A percentile compares a stretch with the other conserved stretches of the same genome.
Conservation (phyloP, 83 land plant species). For the Picea engelmannii region DNA sequence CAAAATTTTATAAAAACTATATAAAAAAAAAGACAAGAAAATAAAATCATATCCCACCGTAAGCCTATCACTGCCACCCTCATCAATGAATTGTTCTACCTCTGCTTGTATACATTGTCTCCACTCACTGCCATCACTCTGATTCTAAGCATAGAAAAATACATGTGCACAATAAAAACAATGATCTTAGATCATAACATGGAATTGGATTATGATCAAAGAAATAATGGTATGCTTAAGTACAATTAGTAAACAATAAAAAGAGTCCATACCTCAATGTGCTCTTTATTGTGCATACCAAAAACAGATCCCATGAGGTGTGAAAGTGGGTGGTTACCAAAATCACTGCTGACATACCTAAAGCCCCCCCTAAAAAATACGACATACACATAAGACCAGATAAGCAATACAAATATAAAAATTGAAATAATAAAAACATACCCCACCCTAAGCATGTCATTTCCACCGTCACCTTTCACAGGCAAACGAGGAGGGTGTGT, state of each 20-base stretch:
- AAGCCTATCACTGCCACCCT: too few relatives aligned
- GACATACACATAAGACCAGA: background rate
- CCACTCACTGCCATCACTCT: slow-evolving; percentile 97
- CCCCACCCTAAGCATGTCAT: slow-evolving; percentile 82
- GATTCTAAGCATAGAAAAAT: slow-evolving; percentile 96
- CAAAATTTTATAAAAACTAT: background rate
- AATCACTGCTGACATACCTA: slow-evolving; percentile 99
- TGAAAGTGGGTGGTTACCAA: slow-evolving; percentile 97
- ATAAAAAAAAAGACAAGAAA: background rate
- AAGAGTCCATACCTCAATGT: slow-evolving; percentile 75
- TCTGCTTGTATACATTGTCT: slow-evolving; percentile 82
- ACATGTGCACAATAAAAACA: slow-evolving; percentile 49
- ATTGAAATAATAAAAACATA: slow-evolving; percentile 27
- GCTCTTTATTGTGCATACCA: slow-evolving; percentile 89
- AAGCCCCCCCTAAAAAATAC: background rate
- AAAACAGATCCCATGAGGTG: slow-evolving; percentile 99
- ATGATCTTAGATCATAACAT: background rate
- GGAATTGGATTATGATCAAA: background rate
- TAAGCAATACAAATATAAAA: too few relatives aligned
- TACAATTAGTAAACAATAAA: background rate
- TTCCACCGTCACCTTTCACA: slow-evolving; percentile 64
- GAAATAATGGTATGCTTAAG: background rate
- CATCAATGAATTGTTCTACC: too few relatives aligned
- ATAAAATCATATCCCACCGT: too few relatives aligned
- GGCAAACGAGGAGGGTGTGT: slow-evolving; percentile 69